Conservation (phyloP, 2,329 filamentous ascomycete genomes). For the Phaeosphaeria sp. region DNA sequence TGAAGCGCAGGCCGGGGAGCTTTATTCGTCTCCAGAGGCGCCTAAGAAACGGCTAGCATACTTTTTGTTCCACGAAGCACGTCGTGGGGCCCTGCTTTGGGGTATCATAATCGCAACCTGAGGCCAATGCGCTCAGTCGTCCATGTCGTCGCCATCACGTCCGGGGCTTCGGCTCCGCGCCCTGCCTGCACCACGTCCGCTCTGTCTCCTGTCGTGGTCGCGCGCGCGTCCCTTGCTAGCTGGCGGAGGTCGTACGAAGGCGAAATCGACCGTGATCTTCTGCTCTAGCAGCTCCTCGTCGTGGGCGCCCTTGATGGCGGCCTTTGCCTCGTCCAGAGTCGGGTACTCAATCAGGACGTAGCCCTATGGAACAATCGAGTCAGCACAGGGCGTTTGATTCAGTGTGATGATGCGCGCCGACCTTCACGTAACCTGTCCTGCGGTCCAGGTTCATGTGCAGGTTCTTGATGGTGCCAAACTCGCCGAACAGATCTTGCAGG, state of each 20-base stretch:
- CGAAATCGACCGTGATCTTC: slow-evolving; percentile 82
- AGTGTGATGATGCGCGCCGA: slow-evolving; percentile 38
- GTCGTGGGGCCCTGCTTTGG: background rate
- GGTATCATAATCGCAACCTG: background rate
- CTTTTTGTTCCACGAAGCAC: background rate
- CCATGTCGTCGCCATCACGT: slow-evolving; percentile 44
- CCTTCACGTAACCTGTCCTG: slow-evolving; percentile 87
- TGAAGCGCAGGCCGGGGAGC: background rate
- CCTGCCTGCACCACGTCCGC: slow-evolving; percentile 40
- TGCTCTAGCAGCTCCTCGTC: slow-evolving; percentile 80
- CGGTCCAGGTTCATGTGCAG: slow-evolving; percentile 83
- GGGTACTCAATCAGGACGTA: slow-evolving; percentile 87
- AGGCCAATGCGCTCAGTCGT: slow-evolving; percentile 24
- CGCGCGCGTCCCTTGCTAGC: slow-evolving; percentile 55
- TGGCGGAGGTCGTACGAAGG: slow-evolving; percentile 79
- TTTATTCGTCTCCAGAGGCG: background rate
- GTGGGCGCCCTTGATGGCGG: slow-evolving; percentile 83
- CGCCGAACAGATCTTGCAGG: slow-evolving; percentile 79
- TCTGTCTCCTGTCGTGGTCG: slow-evolving; percentile 41
- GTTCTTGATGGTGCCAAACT: slow-evolving; percentile 88
- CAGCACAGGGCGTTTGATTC: slow-evolving; percentile 60
- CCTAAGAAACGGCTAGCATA: background rate
- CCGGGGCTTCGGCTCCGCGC: slow-evolving; percentile 55
- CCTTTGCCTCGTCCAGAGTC: slow-evolving; percentile 77
- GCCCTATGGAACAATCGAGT: slow-evolving; percentile 78